Base-by-base conservation (phyloP, 73 alveolate genomes). In the Paramecium sexaurelia region DNA sequence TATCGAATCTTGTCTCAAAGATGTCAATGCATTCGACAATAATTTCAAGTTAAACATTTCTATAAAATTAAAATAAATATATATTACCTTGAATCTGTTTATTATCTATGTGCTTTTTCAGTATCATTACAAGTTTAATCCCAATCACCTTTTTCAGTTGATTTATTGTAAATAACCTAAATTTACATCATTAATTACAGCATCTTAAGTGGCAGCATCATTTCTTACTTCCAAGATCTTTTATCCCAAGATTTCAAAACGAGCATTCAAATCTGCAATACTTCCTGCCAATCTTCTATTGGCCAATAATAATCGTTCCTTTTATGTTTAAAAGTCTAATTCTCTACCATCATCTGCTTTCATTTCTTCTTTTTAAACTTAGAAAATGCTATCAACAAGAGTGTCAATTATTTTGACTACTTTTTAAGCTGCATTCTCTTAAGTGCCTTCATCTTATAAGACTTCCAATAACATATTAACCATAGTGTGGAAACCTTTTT, bases 291-390 rank as follows among this genome's bases (percentile, higher is more conserved):
- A 78, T 78, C 90, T 78, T 78, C 90, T 78, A 43, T 78, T 78
- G 1, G 90, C 90, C 20, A 78, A 78, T 5, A 78, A 29, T 1
- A 40, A 78, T 78, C 90, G 39, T 33, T 78, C 90, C 15, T 78
- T 41, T 78, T 78, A 45, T 17, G 68, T 78, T 8, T 36, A 33
- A 33, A 78, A 78, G 19, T 78, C 90, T 39, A 17, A 37, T 78
- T 78, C 90, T 78, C 90, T 78, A 9, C 36, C 90, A 43, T 78
- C 90, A 41, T 78, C 90, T 39, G 68, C 68, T 78, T 78, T 78
- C 41, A 78, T 39, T 43, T 78, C 90, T 78, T 78, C 90, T 35
- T 78, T 78, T 39, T 78, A 78, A 4, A 78, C 90, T 78, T 78
- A 10, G 55, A 78, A 78, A 2, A 78, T 78, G 73, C 90, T 78